Evolutionary conservation across 176 grass and related monocot species (phyloP).

Genomic region (Triticum timopheevii): DNA sequence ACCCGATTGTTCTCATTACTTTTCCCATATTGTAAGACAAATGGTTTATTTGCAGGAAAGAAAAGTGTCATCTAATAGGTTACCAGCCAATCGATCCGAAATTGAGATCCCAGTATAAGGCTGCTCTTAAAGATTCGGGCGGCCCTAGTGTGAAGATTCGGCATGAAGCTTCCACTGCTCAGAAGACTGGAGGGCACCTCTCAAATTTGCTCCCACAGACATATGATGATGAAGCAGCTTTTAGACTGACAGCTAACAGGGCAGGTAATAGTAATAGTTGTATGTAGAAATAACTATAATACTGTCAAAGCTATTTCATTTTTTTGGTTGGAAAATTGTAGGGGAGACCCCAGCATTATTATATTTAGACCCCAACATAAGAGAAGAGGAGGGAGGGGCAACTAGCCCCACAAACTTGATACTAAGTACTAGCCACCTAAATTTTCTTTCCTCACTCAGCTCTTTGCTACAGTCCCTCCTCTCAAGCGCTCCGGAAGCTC

Average conservation of each 20-base stretch:
- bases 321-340: background rate
- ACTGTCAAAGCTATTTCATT: background rate
- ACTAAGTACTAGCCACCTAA: no score
- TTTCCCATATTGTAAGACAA: background rate
- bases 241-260: constrained; percentile 39
- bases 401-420: background rate
- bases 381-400: background rate
- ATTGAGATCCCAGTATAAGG: constrained; percentile 57
- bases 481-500: background rate
- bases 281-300: constrained; percentile 15
- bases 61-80: constrained; percentile 74
- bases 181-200: constrained; percentile 20
- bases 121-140: constrained; percentile 46
- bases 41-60: constrained; percentile 54
- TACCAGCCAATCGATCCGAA: constrained; percentile 52
- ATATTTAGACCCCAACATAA: background rate
- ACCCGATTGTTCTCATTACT: background rate
- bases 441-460: background rate
- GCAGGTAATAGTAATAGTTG: constrained; percentile 23
- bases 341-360: background rate
- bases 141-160: constrained; percentile 24
- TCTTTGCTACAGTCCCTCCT: background rate
- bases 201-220: constrained; percentile 49
- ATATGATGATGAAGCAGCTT: constrained; percentile 28
- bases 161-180: constrained; percentile 21